Percentiles rank a stretch among this genome's conserved stretches.
These are phyloP conservation scores for Penicillium dipodomyicola DNA, from an alignment of 495 filamentous ascomycete species.

Conservation along the genomic window DNA sequence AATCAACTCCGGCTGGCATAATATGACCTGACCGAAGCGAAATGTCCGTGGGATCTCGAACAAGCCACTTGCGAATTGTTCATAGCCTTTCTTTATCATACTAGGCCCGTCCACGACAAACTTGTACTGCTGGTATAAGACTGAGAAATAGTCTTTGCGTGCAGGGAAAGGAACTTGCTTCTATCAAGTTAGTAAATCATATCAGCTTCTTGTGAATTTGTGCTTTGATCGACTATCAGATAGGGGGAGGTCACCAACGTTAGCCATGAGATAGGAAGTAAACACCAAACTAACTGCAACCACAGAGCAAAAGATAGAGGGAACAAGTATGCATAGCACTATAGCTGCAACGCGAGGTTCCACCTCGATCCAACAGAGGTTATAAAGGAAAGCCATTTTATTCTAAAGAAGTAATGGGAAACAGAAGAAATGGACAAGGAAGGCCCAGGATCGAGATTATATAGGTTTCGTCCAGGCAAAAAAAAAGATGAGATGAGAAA, in stretches of 20 bases:
- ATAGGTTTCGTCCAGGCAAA: background rate
- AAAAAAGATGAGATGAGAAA: background rate
- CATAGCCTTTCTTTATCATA: slow-evolving; percentile 22
- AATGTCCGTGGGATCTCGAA: slow-evolving; percentile 32
- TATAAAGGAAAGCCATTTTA: background rate
- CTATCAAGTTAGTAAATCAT: slow-evolving; percentile 4
- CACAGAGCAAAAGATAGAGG: slow-evolving; percentile 1
- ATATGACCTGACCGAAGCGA: slow-evolving; percentile 25
- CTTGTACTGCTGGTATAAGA: slow-evolving; percentile 24
- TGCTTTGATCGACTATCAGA: background rate
- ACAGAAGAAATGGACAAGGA: background rate
- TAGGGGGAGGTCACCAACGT: slow-evolving; percentile 15
- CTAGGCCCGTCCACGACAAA: slow-evolving; percentile 24
- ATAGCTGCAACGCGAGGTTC: background rate
- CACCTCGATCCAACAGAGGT: background rate
- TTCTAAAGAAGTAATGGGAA: background rate
- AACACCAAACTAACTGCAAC: slow-evolving; percentile 10
- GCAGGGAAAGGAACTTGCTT: slow-evolving; percentile 13
- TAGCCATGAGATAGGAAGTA: slow-evolving; percentile 18
- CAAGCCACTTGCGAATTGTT: slow-evolving; percentile 14
- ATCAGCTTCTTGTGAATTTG: background rate
- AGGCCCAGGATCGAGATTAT: background rate
- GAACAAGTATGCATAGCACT: background rate
- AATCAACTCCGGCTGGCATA: slow-evolving; percentile 23
- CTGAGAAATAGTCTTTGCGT: slow-evolving; percentile 10